phyloP scores from a whole-genome alignment of 78 protist species.

The Reticulomyxa filosa region DNA sequence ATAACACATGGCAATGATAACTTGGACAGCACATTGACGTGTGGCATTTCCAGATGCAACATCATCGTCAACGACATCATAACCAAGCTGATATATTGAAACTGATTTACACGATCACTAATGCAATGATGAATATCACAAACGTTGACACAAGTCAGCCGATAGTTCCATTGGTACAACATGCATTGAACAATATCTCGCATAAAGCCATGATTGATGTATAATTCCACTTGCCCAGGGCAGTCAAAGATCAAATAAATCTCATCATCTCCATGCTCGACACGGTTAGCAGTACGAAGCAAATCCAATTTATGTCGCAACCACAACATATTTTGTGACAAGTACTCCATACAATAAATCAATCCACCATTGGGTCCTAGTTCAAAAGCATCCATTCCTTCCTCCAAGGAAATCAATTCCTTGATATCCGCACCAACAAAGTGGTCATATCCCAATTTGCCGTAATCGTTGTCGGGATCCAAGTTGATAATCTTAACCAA shows the following conservation, averaged over 20 bases:
- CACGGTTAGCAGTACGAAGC: too few species aligned
- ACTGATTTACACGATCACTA: conserved; percentile 14
- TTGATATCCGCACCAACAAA: not conserved
- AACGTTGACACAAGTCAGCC: conserved; percentile 36
- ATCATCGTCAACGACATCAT: conserved; percentile 20
- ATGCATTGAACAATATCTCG: conserved; percentile 17
- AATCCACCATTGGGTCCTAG: conserved; percentile 95
- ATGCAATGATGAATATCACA: conserved; percentile 55
- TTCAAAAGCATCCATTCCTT: conserved; percentile 65
- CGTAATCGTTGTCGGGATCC: not conserved
- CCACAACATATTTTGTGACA: conserved; percentile 60
- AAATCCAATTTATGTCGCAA: conserved; percentile 57
- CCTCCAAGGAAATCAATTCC: conserved; percentile 19
- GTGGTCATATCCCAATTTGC: not conserved
- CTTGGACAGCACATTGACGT: conserved; percentile 72
- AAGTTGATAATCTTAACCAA: not conserved
- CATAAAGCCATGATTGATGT: conserved; percentile 67
- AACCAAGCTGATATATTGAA: not conserved
- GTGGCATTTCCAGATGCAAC: conserved; percentile 73
- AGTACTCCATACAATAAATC: conserved; percentile 73
- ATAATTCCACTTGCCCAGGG: conserved; percentile 91
- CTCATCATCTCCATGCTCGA: too few species aligned
- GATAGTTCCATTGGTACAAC: conserved; percentile 29
- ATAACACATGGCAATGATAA: too few species aligned
- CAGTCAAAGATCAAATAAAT: conserved; percentile 74